Evolutionary conservation across 768 basidiomycete genomes (phyloP).

Genomic region (Leccinum longicurvipes): DNA sequence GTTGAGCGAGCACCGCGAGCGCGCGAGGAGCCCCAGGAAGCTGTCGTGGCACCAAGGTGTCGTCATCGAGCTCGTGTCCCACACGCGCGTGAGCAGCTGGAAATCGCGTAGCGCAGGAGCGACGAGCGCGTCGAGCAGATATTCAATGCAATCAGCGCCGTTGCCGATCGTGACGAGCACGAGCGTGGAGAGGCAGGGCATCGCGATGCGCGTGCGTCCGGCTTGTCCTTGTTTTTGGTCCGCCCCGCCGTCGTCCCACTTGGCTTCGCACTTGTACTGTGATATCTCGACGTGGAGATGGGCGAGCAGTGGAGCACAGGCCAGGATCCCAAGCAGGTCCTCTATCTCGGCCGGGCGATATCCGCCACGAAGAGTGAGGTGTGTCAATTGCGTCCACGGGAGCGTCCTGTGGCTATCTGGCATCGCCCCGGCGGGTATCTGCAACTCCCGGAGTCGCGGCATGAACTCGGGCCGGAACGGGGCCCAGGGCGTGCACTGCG

Average conservation of each 20-base stretch:
- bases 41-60: slow-evolving; percentile 30
- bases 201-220: slow-evolving; percentile 17
- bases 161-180: slow-evolving; percentile 30
- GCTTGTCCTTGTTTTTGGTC: neutral
- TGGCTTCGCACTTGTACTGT: slow-evolving; percentile 27
- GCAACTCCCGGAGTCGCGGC: slow-evolving; percentile 23
- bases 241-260: slow-evolving; percentile 25
- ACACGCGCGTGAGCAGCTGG: slow-evolving; percentile 32
- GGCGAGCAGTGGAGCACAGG: slow-evolving; percentile 23
- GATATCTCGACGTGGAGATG: slow-evolving; percentile 33
- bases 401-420: slow-evolving; percentile 31
- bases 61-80: slow-evolving; percentile 29
- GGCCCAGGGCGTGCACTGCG: slow-evolving; percentile 31
- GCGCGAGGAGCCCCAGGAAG: slow-evolving; percentile 24
- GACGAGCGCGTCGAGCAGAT: slow-evolving; percentile 26
- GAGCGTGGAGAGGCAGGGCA: slow-evolving; percentile 30
- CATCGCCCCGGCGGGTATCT: slow-evolving; percentile 32
- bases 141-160: slow-evolving; percentile 27
- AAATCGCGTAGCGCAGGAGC: slow-evolving; percentile 27
- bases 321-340: slow-evolving; percentile 24
- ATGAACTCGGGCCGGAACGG: slow-evolving; percentile 28
- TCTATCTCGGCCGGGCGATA: slow-evolving; percentile 28
- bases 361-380: slow-evolving; percentile 31
- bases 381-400: slow-evolving; percentile 31
- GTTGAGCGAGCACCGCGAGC: slow-evolving; percentile 29